Percentiles rank a stretch among this genome's conserved stretches.
Conservation (phyloP, 768 basidiomycete species). For the Phaeotremella fagi region DNA sequence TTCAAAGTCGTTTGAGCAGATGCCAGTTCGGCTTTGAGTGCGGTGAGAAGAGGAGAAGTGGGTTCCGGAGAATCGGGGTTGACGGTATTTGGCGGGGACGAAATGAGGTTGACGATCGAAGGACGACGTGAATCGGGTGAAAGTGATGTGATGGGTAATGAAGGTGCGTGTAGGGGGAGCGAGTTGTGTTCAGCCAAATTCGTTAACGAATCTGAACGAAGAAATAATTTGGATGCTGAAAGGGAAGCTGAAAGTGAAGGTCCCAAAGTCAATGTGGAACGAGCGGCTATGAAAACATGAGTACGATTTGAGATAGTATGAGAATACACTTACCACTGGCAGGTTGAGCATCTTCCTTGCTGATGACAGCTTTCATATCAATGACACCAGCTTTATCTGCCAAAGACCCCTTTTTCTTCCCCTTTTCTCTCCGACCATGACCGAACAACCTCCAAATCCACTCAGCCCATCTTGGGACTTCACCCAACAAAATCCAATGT, state of each 20-base stretch:
- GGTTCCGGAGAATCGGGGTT: slow-evolving; percentile 15
- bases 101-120: slow-evolving; percentile 24
- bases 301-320: slow-evolving; percentile 3
- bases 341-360: slow-evolving; percentile 27
- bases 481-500: slow-evolving; percentile 29
- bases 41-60: slow-evolving; percentile 33
- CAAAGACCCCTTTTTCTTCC: slow-evolving; percentile 20
- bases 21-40: slow-evolving; percentile 36
- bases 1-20: slow-evolving; percentile 32
- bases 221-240: slow-evolving; percentile 17
- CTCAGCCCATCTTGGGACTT: slow-evolving; percentile 19
- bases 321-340: neutral
- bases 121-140: slow-evolving; percentile 32
- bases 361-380: slow-evolving; percentile 27
- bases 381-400: slow-evolving; percentile 32
- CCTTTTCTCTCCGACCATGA: slow-evolving; percentile 26
- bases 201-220: slow-evolving; percentile 23
- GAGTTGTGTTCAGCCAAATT: slow-evolving; percentile 14
- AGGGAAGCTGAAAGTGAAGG: slow-evolving; percentile 8
- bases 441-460: slow-evolving; percentile 26
- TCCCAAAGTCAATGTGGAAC: neutral
- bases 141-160: slow-evolving; percentile 13
- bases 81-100: slow-evolving; percentile 10
- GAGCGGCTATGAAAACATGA: slow-evolving; percentile 5
- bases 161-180: slow-evolving; percentile 16